These are phyloP conservation scores for Aspergillus nomiae DNA, from an alignment of 2,329 filamentous ascomycete genomes.

Conservation along the genomic window DNA sequence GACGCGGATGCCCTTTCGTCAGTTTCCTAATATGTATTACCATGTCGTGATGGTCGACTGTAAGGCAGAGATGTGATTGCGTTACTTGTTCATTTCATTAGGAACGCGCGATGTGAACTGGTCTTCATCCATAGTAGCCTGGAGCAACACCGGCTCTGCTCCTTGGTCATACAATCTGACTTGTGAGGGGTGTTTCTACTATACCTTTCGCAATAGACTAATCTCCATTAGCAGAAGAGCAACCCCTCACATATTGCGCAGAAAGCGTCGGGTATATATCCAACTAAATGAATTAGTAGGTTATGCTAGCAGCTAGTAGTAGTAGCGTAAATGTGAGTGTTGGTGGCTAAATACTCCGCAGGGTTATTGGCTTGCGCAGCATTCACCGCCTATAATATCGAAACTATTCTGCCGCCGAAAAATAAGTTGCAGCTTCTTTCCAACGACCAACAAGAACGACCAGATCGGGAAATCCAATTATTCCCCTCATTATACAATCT, in stretches of 20 bases:
- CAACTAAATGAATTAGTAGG: background rate
- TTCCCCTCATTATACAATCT: background rate
- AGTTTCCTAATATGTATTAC: background rate
- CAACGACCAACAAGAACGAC: constrained; percentile 9
- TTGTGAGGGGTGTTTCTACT: background rate
- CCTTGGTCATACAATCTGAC: background rate
- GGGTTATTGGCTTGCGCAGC: background rate
- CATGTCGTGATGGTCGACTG: background rate
- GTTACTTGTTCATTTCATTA: background rate
- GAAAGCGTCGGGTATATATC: background rate
- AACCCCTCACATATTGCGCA: background rate
- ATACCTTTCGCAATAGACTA: background rate
- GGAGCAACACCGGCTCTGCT: background rate
- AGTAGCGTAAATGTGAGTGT: background rate
- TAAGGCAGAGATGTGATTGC: background rate
- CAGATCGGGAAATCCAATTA: background rate
- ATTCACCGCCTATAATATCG: constrained; percentile 18
- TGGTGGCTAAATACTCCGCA: background rate
- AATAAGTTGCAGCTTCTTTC: constrained; percentile 21
- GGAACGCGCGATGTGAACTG: background rate
- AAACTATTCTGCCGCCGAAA: constrained; percentile 24
- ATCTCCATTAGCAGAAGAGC: background rate
- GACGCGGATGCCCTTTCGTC: background rate
- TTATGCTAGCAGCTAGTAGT: background rate
- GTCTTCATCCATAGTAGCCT: background rate